Percentiles rank a stretch among this genome's conserved stretches.
phyloP scores from a whole-genome alignment of 305 asterid genomes.

The Fraxinus ornus region DNA sequence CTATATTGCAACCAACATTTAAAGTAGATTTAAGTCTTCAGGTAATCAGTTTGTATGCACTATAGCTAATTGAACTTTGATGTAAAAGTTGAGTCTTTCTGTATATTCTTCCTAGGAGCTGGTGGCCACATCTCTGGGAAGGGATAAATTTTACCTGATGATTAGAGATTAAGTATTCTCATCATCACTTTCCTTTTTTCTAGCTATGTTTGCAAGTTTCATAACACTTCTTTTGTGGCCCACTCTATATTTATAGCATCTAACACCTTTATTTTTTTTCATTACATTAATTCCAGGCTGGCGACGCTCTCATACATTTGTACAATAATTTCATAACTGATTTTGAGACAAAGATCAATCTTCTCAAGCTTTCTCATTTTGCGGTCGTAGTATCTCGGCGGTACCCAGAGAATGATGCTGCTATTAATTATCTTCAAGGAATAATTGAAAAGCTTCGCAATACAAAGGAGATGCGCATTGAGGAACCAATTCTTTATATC shows the following conservation, averaged over 20 bases:
- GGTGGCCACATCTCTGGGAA: not conserved
- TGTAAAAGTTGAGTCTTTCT: not conserved
- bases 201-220: not conserved
- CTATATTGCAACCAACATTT: not conserved
- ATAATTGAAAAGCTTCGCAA: slow-evolving; percentile 78
- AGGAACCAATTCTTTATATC: slow-evolving; percentile 78
- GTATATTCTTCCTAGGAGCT: not conserved
- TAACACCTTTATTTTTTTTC: slow-evolving; percentile 23
- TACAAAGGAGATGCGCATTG: slow-evolving; percentile 71
- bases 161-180: not conserved
- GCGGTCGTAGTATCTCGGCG: slow-evolving; percentile 82
- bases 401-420: slow-evolving; percentile 79
- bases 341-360: slow-evolving; percentile 95
- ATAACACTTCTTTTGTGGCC: not conserved
- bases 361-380: slow-evolving; percentile 95
- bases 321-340: slow-evolving; percentile 89
- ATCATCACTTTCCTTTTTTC: not conserved
- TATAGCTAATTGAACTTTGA: not conserved
- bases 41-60: not conserved
- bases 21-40: not conserved
- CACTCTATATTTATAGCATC: not conserved
- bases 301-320: slow-evolving; percentile 86
- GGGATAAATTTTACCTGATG: not conserved
- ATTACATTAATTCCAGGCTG: slow-evolving; percentile 51
- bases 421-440: slow-evolving; percentile 71